phyloP scores from a whole-genome alignment of 345 rosid genomes.

The Syzygium aqueum region DNA sequence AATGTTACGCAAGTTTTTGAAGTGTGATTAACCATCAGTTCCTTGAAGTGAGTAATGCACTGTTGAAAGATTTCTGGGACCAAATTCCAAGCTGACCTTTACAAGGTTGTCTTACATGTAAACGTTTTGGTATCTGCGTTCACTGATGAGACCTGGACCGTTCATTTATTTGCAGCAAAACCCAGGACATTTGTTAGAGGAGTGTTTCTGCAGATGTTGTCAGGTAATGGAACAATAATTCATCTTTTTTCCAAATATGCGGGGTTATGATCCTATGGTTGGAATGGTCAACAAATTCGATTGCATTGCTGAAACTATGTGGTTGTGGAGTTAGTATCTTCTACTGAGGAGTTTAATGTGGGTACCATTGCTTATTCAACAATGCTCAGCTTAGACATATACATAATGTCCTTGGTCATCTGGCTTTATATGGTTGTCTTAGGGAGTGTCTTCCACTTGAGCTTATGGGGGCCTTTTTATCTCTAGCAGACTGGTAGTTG shows the following conservation, averaged over 20 bases:
- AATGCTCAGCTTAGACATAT: neutral
- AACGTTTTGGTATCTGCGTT: neutral
- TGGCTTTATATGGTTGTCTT: neutral
- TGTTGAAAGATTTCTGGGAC: neutral
- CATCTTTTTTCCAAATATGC: neutral
- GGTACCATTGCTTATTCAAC: neutral
- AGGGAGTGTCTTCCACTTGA: neutral
- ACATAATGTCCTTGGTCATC: neutral
- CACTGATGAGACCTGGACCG: constrained; percentile 1
- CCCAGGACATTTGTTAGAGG: constrained; percentile 66
- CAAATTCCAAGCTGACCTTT: neutral
- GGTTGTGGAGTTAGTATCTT: neutral
- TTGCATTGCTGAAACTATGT: neutral
- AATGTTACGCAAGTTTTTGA: neutral
- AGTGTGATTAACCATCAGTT: neutral
- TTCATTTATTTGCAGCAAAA: constrained; percentile 45
- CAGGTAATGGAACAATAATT: constrained; percentile 35
- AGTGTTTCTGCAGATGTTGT: constrained; percentile 74
- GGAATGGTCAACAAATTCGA: neutral
- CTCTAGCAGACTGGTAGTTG: neutral
- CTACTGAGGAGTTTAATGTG: neutral
- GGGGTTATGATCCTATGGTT: neutral
- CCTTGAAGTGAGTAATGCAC: neutral
- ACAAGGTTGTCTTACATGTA: neutral
- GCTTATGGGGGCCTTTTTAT: neutral